phyloP scores from a whole-genome alignment of 495 filamentous ascomycete genomes.

The Xylaria nigripes region DNA sequence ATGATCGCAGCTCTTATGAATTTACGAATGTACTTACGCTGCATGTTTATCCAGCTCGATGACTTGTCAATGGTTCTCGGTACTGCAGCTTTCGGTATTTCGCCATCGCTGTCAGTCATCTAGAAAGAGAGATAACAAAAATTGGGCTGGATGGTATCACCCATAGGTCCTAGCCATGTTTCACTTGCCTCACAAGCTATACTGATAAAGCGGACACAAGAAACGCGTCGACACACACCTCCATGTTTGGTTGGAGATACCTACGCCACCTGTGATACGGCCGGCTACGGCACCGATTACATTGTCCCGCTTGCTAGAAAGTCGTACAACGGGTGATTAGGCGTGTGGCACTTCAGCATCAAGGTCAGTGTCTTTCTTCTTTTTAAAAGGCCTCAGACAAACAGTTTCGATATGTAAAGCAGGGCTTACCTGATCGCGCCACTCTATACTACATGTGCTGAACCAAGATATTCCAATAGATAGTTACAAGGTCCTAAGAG shows the following conservation, averaged over 20 bases:
- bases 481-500: no score
- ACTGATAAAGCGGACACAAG: not conserved
- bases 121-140: not conserved
- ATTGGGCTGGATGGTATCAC: not conserved
- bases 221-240: not conserved
- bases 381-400: not conserved
- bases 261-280: slow-evolving; percentile 8
- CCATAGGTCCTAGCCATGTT: not conserved
- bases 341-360: not conserved
- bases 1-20: not conserved
- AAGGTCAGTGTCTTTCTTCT: not conserved
- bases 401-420: not conserved
- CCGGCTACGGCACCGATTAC: slow-evolving; percentile 3
- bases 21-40: not conserved
- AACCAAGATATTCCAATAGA: no score
- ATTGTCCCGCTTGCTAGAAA: not conserved
- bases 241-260: not conserved
- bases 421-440: not conserved
- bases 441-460: no score
- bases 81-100: not conserved
- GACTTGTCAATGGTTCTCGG: not conserved
- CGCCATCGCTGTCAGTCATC: not conserved
- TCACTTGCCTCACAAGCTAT: not conserved
- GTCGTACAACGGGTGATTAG: slow-evolving; percentile 2
- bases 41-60: not conserved